Base-by-base conservation (phyloP, 2,329 filamentous ascomycete species). In the Fusarium oligoseptatum region DNA sequence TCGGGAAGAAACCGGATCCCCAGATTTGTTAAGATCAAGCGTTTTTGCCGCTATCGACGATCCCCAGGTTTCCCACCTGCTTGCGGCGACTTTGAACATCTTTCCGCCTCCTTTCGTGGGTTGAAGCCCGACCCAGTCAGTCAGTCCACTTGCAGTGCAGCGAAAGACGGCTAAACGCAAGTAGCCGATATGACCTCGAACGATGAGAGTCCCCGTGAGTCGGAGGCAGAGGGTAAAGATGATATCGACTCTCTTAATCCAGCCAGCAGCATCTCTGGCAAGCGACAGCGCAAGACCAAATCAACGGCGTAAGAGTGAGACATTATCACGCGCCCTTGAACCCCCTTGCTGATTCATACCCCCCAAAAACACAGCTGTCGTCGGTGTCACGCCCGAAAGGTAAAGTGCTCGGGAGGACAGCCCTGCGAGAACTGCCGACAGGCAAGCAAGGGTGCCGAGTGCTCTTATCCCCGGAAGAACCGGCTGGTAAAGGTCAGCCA, bases 401-500 rank as follows among this genome's bases (percentile, higher is more conserved):
- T 83, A 8, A 82, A 80, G 43, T 83, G 81, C 27, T 81, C 81
- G 1, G 81, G 81, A 0, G 82, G 78, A 0, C 73, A 77, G n/a
- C 81, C 81, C 2, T 83, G 81, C 60, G 72, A 77, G 3, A 82
- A 81, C 58, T 83, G 81, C 41, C 67, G 68, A 29, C 79, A 81
- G 63, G 77, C 80, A 6, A 78, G 77, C 20, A 80, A 80, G 62
- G 77, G 75, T 4, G 72, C 72, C 0, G 81, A 82, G 22, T 83
- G 81, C 57, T 74, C 75, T 3, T 83, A 83, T 73, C 81, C 81
- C 5, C 73, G 79, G 7, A 80, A 81, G 52, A 79, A 81, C 41
- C 78, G 79, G 3, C 72, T 82, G 36, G 72, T 82, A 24, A 80
- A 80, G 73, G 80, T 82, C 9, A 81, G 76, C 66, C 79, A 82